These are phyloP conservation scores for Nigrograna mackinnonii DNA, from an alignment of 2,329 filamentous ascomycete species.

Conservation along the genomic window DNA sequence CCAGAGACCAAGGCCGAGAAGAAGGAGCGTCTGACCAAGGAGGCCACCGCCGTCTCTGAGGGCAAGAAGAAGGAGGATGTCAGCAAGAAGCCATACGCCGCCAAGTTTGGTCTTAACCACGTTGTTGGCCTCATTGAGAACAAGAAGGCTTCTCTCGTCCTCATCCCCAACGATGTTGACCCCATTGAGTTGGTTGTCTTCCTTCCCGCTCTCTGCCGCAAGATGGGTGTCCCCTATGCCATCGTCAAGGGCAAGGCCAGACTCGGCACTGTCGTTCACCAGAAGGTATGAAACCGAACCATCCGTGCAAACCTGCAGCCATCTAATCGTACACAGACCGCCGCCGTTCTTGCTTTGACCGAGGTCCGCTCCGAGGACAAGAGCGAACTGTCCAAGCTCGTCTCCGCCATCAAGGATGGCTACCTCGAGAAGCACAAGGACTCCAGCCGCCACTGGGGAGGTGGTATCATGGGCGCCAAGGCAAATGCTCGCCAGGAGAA, in stretches of 20 bases:
- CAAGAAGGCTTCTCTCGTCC: slow-evolving; percentile 98
- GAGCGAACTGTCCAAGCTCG: slow-evolving; percentile 94
- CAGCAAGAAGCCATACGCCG: slow-evolving; percentile 98
- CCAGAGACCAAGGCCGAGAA: slow-evolving; percentile 99
- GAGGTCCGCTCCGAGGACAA: slow-evolving; percentile 99
- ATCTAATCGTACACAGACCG: slow-evolving; percentile 67
- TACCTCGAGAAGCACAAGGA: slow-evolving; percentile 97
- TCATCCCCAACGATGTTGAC: slow-evolving; percentile 99
- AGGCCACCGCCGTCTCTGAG: slow-evolving; percentile 96
- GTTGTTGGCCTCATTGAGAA: slow-evolving; percentile 69
- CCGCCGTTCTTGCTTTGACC: slow-evolving; percentile 91
- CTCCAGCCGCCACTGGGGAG: slow-evolving; percentile 92
- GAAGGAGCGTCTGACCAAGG: slow-evolving; percentile 98
- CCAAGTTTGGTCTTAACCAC: slow-evolving; percentile 99
- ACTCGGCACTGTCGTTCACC: slow-evolving; percentile 98
- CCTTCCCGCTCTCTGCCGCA: slow-evolving; percentile 97
- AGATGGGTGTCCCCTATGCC: slow-evolving; percentile 98
- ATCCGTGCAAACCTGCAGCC: slow-evolving; percentile 5
- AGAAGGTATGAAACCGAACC: slow-evolving; percentile 72
- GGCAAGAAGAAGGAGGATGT: slow-evolving; percentile 99
- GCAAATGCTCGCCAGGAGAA: slow-evolving; percentile 77
- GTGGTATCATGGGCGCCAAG: slow-evolving; percentile 99
- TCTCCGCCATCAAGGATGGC: slow-evolving; percentile 95
- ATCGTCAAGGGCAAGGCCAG: slow-evolving; percentile 99
- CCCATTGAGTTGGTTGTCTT: slow-evolving; percentile 99